Percentiles rank a stretch among this genome's conserved stretches.
These are phyloP conservation scores for Apiospora rasikravindrae DNA, from an alignment of 2,329 filamentous ascomycete species.

Conservation along the genomic window DNA sequence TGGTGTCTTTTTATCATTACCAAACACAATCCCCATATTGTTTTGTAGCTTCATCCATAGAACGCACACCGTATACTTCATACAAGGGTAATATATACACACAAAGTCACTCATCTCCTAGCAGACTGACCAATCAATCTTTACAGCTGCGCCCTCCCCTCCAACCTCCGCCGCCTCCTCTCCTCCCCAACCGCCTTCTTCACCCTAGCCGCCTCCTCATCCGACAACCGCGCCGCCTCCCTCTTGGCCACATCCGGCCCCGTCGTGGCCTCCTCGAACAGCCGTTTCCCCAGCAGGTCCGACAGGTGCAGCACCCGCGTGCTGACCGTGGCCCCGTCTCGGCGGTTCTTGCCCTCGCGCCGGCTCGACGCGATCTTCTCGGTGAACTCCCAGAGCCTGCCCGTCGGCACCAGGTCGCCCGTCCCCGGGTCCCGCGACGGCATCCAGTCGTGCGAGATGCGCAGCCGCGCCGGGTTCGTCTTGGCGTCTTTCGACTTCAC, in stretches of 20 bases:
- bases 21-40: not conserved
- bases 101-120: too few relatives aligned
- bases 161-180: slow-evolving; percentile 54
- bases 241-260: slow-evolving; percentile 37
- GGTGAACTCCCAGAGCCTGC: slow-evolving; percentile 88
- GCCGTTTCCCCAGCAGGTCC: slow-evolving; percentile 70
- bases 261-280: slow-evolving; percentile 66
- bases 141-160: slow-evolving; percentile 57
- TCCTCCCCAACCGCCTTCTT: slow-evolving; percentile 51
- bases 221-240: slow-evolving; percentile 49
- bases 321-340: slow-evolving; percentile 90
- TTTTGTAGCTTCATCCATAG: not conserved
- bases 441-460: slow-evolving; percentile 74
- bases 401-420: slow-evolving; percentile 68
- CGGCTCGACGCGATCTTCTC: slow-evolving; percentile 83
- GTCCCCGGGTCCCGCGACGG: slow-evolving; percentile 68
- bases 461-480: slow-evolving; percentile 60
- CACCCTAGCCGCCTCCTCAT: slow-evolving; percentile 55
- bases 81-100: not conserved
- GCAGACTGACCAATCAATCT: too few relatives aligned
- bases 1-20: not conserved
- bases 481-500: slow-evolving; percentile 71
- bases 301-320: slow-evolving; percentile 79
- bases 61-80: not conserved
- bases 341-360: slow-evolving; percentile 91